Percentiles rank a stretch among this genome's conserved stretches.
Conservation (phyloP, 768 basidiomycete genomes). For the Pleurotus salmoneostramineus region DNA sequence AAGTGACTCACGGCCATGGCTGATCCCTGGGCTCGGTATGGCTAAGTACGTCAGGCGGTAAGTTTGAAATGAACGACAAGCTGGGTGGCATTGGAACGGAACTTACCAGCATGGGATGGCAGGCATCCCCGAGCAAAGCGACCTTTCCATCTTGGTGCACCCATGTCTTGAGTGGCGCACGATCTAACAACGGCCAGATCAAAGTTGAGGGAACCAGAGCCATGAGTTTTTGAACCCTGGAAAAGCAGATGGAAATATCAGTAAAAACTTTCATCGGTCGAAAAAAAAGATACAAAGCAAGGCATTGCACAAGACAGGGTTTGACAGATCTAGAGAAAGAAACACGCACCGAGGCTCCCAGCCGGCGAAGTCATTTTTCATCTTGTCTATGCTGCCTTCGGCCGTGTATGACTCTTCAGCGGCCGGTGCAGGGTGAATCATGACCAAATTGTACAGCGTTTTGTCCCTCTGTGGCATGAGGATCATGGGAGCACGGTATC, state of each 20-base stretch:
- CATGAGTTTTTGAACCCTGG: conserved; percentile 41
- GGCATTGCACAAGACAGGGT: not conserved
- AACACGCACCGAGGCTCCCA: conserved; percentile 43
- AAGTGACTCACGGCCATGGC: conserved; percentile 40
- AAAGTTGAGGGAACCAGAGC: conserved; percentile 40
- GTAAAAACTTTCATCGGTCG: not conserved
- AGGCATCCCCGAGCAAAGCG: conserved; percentile 49
- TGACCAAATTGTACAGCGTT: conserved; percentile 41
- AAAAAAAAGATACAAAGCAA: not conserved
- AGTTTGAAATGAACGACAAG: not conserved
- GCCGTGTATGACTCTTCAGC: conserved; percentile 42
- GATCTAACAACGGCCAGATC: conserved; percentile 46
- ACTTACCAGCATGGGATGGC: conserved; percentile 57
- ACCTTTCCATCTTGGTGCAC: conserved; percentile 39
- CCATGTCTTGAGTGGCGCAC: conserved; percentile 44
- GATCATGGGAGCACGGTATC: not conserved
- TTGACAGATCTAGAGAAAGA: not conserved
- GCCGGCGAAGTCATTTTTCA: conserved; percentile 40
- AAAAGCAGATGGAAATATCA: not conserved
- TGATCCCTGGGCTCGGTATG: conserved; percentile 48
- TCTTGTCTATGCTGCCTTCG: conserved; percentile 37
- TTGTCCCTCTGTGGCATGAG: conserved; percentile 24
- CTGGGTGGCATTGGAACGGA: not conserved
- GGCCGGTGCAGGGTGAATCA: conserved; percentile 34
- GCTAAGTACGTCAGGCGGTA: conserved; percentile 21